Conservation (phyloP, 129 eudicot genomes). For the Ambrosia artemisiifolia region DNA sequence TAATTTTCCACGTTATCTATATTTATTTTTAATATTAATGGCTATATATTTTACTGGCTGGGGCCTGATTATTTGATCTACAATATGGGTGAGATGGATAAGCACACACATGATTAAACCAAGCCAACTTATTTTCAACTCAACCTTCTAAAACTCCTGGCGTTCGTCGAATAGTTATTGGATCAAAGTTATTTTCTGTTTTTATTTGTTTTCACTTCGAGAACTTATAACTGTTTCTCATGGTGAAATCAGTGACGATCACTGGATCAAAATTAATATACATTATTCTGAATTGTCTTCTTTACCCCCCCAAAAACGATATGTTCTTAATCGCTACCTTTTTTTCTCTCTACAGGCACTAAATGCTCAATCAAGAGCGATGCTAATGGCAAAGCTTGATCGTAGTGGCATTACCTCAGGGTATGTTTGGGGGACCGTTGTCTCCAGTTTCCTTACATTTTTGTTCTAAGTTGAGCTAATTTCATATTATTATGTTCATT, state of each 20-base stretch:
- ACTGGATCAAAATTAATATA: background rate
- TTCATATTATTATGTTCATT: background rate
- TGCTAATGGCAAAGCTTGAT: slow-evolving; percentile 94
- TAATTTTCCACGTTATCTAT: background rate
- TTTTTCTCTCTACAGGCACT: slow-evolving; percentile 48
- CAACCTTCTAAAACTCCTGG: background rate
- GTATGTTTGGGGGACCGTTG: slow-evolving; percentile 30
- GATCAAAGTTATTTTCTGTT: background rate
- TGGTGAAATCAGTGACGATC: background rate
- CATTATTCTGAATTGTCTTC: background rate
- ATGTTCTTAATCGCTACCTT: background rate
- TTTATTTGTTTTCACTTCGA: background rate
- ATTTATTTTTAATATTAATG: background rate
- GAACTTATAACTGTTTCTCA: background rate
- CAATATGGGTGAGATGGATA: background rate
- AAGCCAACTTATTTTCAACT: background rate
- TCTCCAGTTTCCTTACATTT: background rate
- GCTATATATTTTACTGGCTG: background rate
- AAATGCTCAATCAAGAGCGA: slow-evolving; percentile 93
- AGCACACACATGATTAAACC: background rate
- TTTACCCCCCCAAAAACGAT: background rate
- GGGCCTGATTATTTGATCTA: background rate
- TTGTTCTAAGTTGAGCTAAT: background rate
- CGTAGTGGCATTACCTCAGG: slow-evolving; percentile 88
- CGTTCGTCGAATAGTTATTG: background rate